phyloP scores from a whole-genome alignment of 345 rosid species.

The Physaria fendleri region DNA sequence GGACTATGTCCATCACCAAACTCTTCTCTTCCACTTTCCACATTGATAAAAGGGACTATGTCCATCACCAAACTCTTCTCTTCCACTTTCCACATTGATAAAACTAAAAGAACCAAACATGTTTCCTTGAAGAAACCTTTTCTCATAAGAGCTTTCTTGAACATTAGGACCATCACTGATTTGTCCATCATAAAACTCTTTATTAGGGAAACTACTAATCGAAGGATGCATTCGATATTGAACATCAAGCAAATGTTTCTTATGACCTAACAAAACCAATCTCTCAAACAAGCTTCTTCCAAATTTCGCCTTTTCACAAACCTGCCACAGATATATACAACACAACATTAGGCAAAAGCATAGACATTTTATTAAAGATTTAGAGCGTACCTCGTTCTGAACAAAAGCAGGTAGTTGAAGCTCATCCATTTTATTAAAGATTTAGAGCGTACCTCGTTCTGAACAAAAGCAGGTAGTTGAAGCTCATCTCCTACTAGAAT shows the following conservation, averaged over 20 bases:
- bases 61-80: neutral
- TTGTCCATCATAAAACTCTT: conserved; percentile 31
- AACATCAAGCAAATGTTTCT: conserved; percentile 42
- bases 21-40: too few species aligned
- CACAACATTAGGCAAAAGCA: too few species aligned
- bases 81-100: conserved; percentile 26
- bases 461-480: conserved; percentile 42
- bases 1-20: too few species aligned
- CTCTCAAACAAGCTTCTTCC: conserved; percentile 75
- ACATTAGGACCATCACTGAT: conserved; percentile 41
- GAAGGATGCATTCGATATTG: conserved; percentile 76
- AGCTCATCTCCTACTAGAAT: conserved; percentile 42
- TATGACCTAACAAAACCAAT: conserved; percentile 36
- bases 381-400: conserved; percentile 22
- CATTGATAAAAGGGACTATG: too few species aligned
- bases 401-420: conserved; percentile 42
- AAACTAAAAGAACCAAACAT: conserved; percentile 40
- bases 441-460: conserved; percentile 7
- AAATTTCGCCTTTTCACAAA: conserved; percentile 27
- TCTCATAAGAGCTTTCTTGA: conserved; percentile 17
- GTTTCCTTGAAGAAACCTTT: conserved; percentile 21
- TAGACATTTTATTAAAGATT: neutral
- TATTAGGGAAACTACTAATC: conserved; percentile 48
- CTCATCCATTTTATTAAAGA: conserved; percentile 29
- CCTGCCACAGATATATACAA: conserved; percentile 1